Base-by-base conservation (phyloP, 2,329 filamentous ascomycete species). In the Penicillium polonicum region DNA sequence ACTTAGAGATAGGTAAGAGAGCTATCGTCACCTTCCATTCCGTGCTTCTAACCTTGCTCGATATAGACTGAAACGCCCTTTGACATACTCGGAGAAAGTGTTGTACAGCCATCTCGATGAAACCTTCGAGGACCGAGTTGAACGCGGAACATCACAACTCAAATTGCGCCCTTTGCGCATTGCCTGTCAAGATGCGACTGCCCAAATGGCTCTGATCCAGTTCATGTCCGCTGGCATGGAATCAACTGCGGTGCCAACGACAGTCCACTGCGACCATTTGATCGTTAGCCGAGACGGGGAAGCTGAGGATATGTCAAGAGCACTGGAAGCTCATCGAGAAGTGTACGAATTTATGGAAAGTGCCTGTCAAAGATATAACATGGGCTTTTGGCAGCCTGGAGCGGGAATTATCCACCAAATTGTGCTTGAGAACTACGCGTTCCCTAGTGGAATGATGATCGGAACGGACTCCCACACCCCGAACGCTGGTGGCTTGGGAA, bases 381-480 rank as follows among this genome's bases (percentile, higher is more conserved):
- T 97, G 78, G 93, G 93, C 82, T 97, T 97, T 88, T 97, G 93
- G 93, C 90, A 85, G 78, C 93, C 93, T 62, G 93, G 93, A 68
- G 96, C 92, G 75, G 93, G 93, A 83, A 97, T 97, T 76, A 97
- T 97, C 69, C 93, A 97, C 82, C 93, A 97, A 83, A 97, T 97
- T 74, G 80, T 97, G 63, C 86, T 97, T 57, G 93, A 97, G 82
- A 97, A 97, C 84, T 97, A 97, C 77, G 92, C 92, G 76, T 97
- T 97, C 88, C 93, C 93, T 63, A 93, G 93, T 84, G 92, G 88
- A 85, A 86, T 97, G 56, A 86, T 97, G 31, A 33, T 33, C 31
- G 31, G 31, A 4, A 33, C 31, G 12, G 31, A 33, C 31, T 33
- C 31, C 12, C 31, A 33, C 12, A 33, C 31, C 12, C 31, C 31